A percentile compares a stretch with the other conserved stretches of the same genome.
phyloP scores from a whole-genome alignment of 805 yeast species.

The Pichia heedii region DNA sequence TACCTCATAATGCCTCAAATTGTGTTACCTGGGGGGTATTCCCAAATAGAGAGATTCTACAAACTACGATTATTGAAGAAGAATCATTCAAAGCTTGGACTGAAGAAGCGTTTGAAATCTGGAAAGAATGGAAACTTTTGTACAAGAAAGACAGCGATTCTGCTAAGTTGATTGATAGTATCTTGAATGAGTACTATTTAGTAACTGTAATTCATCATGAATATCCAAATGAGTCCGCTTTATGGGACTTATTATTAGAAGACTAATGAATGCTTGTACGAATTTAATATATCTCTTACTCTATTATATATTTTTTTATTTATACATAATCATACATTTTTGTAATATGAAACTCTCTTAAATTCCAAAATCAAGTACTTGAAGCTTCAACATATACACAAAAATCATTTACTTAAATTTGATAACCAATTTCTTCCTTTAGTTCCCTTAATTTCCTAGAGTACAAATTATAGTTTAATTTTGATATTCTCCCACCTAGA shows the following conservation, averaged over 20 bases:
- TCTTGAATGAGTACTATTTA: conserved; percentile 57
- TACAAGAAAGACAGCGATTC: conserved; percentile 52
- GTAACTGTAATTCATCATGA: conserved; percentile 88
- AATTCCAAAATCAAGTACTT: too few species aligned
- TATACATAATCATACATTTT: too few species aligned
- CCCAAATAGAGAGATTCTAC: conserved; percentile 81
- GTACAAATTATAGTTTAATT: conserved; percentile 19
- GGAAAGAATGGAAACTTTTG: conserved; percentile 86
- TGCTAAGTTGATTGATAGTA: conserved; percentile 49
- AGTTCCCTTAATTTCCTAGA: conserved; percentile 32
- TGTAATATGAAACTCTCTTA: too few species aligned
- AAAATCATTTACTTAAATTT: neutral
- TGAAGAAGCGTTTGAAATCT: conserved; percentile 86
- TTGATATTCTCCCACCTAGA: conserved; percentile 24
- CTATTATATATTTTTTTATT: too few species aligned
- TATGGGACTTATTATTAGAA: conserved; percentile 60
- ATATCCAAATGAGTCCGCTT: conserved; percentile 57
- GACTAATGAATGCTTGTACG: neutral
- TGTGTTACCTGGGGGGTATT: conserved; percentile 99
- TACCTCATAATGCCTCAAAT: conserved; percentile 46
- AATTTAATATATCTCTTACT: too few species aligned
- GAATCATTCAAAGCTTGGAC: conserved; percentile 95
- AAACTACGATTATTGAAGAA: conserved; percentile 85
- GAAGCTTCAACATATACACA: too few species aligned
- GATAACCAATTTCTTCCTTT: conserved; percentile 12